Evolutionary conservation across 805 yeast species (phyloP), one percentile per base, ranked within the genome.

Genomic region (Starmerella geochares): DNA sequence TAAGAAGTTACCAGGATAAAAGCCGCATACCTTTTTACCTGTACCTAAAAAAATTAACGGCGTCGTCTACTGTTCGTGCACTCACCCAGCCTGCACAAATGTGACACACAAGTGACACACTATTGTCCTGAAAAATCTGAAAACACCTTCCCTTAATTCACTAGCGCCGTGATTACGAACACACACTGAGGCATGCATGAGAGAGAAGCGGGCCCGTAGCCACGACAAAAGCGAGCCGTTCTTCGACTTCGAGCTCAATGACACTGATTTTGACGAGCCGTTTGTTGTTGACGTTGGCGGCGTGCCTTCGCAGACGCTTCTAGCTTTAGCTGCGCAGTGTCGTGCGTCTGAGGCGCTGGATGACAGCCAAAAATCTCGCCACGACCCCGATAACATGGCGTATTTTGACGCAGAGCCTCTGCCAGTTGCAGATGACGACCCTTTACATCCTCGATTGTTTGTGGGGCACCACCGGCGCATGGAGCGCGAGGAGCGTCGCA

Each of bases 401-500:
- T 33, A 33, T 19, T 16, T 9, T 19, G 25, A 16, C 21, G 19
- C 37, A 9, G 20, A 9, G 9, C 47, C 54, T 6, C 13, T 31
- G n/a, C 29, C 45, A 2, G 37, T 47, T 4, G 36, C 27, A 20
- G 16, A 29, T 0, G 35, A 31, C 2, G 81, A 76, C 57, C 77
- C 79, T 4, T 65, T 83, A 43, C 57, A 63, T 1, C 78, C 60
- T 56, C 61, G 0, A 3, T 56, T n/a, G 17, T 67, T 13, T 79
- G 68, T 60, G 58, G 62, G 27, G 53, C 67, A 13, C 76, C 88
- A 83, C 64, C 71, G 71, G 37, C 70, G 75, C 35, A 76, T 81
- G 78, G 76, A 74, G 54, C 75, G 75, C 49, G 80, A 79, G 47
- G 94, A 84, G 62, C 73, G 73, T 51, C 71, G 76, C 41, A 78